phyloP scores from a whole-genome alignment of 2,329 filamentous ascomycete species.

The Chrysoporthe austroafricana region DNA sequence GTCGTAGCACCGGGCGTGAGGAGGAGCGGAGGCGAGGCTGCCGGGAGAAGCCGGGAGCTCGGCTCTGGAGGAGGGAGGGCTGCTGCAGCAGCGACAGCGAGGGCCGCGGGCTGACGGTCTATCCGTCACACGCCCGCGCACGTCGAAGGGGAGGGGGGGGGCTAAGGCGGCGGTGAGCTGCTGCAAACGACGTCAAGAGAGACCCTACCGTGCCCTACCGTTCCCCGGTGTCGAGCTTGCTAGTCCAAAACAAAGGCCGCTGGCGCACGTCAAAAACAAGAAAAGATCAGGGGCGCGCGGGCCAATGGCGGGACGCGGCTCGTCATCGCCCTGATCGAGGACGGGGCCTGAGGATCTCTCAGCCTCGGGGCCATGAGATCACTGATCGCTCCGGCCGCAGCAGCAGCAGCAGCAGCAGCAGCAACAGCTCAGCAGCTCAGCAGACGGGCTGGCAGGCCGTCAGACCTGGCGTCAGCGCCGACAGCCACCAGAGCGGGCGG shows the following conservation, averaged over 20 bases:
- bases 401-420: too few relatives aligned
- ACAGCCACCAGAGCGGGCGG: too few relatives aligned
- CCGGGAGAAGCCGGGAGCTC: slow-evolving; percentile 11
- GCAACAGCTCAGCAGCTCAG: too few relatives aligned
- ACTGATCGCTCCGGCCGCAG: too few relatives aligned
- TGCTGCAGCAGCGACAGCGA: background rate
- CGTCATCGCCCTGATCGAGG: background rate
- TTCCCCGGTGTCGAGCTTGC: too few relatives aligned
- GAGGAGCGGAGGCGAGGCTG: background rate
- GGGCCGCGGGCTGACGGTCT: background rate
- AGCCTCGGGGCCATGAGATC: background rate
- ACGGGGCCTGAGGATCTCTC: background rate
- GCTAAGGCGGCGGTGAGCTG: slow-evolving; percentile 7
- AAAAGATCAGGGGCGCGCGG: background rate
- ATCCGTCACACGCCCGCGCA: background rate
- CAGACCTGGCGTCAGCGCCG: too few relatives aligned
- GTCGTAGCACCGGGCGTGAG: background rate
- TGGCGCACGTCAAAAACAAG: slow-evolving; percentile 4
- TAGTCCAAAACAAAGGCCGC: background rate
- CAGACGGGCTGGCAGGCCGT: too few relatives aligned
- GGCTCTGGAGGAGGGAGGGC: background rate
- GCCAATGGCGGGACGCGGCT: background rate
- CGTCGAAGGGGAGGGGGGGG: background rate
- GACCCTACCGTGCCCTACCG: background rate
- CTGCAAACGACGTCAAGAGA: slow-evolving; percentile 8